These are phyloP conservation scores for Venturia asperata DNA, from an alignment of 2,329 filamentous ascomycete genomes.

Conservation along the genomic window DNA sequence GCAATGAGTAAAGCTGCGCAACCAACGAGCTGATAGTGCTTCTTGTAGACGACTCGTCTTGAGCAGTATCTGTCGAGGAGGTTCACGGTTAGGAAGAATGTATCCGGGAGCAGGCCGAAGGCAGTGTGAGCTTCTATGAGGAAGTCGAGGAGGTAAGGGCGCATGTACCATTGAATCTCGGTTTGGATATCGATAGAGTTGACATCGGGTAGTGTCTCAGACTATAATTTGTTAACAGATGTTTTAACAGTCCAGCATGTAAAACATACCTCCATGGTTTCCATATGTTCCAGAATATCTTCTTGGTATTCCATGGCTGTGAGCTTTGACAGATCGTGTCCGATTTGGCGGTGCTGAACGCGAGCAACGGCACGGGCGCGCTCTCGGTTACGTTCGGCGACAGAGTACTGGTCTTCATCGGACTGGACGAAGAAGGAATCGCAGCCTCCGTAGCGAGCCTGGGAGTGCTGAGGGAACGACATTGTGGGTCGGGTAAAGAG, in stretches of 20 bases:
- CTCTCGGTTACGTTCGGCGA: slow-evolving; percentile 63
- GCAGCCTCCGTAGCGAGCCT: slow-evolving; percentile 54
- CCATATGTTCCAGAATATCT: slow-evolving; percentile 90
- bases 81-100: slow-evolving; percentile 92
- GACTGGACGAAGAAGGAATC: slow-evolving; percentile 63
- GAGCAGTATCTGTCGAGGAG: slow-evolving; percentile 97
- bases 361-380: slow-evolving; percentile 71
- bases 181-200: slow-evolving; percentile 98
- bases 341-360: slow-evolving; percentile 80
- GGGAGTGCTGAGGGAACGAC: slow-evolving; percentile 46
- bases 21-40: slow-evolving; percentile 95
- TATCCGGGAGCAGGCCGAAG: slow-evolving; percentile 89
- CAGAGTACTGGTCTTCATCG: slow-evolving; percentile 46
- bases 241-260: slow-evolving; percentile 18
- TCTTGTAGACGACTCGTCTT: slow-evolving; percentile 95
- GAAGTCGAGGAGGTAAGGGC: slow-evolving; percentile 96
- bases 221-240: slow-evolving; percentile 39
- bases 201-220: slow-evolving; percentile 87
- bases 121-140: slow-evolving; percentile 93
- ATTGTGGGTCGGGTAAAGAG: slow-evolving; percentile 42
- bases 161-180: slow-evolving; percentile 99
- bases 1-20: slow-evolving; percentile 94
- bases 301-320: slow-evolving; percentile 88
- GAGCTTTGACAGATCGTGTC: slow-evolving; percentile 76
- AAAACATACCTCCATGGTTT: slow-evolving; percentile 74